Evolutionary conservation across 225 moss, liverwort and hornwort species (phyloP), one percentile per base, ranked within the genome.

Genomic region (Polytrichum commune): DNA sequence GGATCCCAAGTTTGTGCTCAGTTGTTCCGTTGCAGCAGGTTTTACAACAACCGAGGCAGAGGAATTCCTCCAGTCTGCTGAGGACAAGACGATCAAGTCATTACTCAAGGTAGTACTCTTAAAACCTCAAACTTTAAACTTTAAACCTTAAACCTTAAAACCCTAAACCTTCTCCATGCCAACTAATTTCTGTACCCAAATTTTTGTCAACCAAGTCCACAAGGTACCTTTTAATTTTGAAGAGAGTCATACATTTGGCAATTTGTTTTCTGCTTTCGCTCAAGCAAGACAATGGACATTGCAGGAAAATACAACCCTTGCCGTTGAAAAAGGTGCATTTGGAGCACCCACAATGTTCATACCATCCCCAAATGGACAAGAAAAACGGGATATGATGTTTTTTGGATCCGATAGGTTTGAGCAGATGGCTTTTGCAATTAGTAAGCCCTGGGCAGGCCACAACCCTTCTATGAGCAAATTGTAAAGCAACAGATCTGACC

Each of bases 341-440:
- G 92, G 92, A 24, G 82, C 80, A 19, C 92, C 92, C 29, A 80
- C 85, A 18, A 80, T 82, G 23, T 92, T 78, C 54, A 80, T 92
- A 20, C 56, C 65, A 3, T 33, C 27, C 7, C 38, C 67, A 10
- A 30, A 67, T 6, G 65, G 69, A 71, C 55, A 69, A 2, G 55
- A 22, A 18, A 16, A 69, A 7, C 76, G 55, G 8, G 85, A 86
- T 32, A 74, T 81, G 85, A 85, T 92, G 79, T 83, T 88, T 54
- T 92, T 92, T 67, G 92, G 92, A 33, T 92, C 92, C 0, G 92
- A 92, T 70, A 77, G 92, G 69, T 81, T 90, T 74, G 92, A 92
- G 77, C 92, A 90, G 72, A 83, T 92, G 69, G 87, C 92, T 6
- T 88, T 85, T 73, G 74, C 71, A n/a, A 62, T 92, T 19, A 73